A percentile compares a stretch with the other conserved stretches of the same genome.
These are phyloP conservation scores for Scutellaria minor DNA, from an alignment of 257 asterid genomes.

Conservation along the genomic window DNA sequence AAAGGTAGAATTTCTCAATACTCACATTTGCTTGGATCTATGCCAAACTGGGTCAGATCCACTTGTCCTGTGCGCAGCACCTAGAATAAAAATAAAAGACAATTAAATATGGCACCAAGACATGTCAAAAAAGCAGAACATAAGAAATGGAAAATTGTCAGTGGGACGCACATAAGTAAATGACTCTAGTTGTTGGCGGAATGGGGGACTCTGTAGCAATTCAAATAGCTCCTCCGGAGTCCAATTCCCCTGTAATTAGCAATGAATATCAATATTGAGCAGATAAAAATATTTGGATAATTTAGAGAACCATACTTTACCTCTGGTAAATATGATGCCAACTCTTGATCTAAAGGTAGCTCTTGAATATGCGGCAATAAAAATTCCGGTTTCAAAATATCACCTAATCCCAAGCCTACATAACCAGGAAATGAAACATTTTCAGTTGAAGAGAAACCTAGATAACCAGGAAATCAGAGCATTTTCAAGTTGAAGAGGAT, in stretches of 20 bases:
- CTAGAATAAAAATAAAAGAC: conserved; percentile 47
- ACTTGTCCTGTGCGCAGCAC: conserved; percentile 93
- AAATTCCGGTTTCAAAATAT: conserved; percentile 89
- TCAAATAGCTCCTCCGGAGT: conserved; percentile 78
- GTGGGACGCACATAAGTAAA: conserved; percentile 78
- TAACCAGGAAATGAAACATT: conserved; percentile 35
- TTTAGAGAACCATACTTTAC: conserved; percentile 42
- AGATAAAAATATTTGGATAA: conserved; percentile 22
- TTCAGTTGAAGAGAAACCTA: conserved; percentile 20
- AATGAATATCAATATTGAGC: conserved; percentile 28
- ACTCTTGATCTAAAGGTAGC: conserved; percentile 67
- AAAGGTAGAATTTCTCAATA: neutral
- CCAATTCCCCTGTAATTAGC: conserved; percentile 72
- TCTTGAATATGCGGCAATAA: conserved; percentile 68
- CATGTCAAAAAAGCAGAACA: neutral
- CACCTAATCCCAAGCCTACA: conserved; percentile 88
- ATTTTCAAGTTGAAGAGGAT: neutral
- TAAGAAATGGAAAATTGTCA: conserved; percentile 8
- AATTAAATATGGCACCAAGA: conserved; percentile 14
- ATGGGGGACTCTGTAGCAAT: conserved; percentile 89
- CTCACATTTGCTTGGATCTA: conserved; percentile 89
- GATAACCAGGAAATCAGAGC: too few species aligned
- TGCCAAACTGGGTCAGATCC: conserved; percentile 89
- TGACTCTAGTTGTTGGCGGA: conserved; percentile 94
- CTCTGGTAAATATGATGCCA: conserved; percentile 83